Base-by-base conservation (phyloP, 2,329 filamentous ascomycete genomes). In the Pseudogymnoascus sp. region DNA sequence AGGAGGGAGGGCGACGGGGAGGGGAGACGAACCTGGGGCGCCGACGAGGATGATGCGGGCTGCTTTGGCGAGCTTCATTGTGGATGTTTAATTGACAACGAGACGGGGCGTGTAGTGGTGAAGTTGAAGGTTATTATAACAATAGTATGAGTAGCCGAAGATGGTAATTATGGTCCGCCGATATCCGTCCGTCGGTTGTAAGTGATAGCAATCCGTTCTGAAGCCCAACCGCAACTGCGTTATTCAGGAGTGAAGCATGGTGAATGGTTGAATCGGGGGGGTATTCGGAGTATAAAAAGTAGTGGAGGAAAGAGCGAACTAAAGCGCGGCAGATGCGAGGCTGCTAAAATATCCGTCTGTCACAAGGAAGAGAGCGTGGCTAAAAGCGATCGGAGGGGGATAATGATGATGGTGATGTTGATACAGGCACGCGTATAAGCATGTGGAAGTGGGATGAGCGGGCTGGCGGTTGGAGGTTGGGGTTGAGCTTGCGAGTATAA, bases 11-110 rank as follows among this genome's bases (percentile, higher is more conserved):
- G 21, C 21, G 21, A 21, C 21, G 21, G 21, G 21, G 21, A 21
- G 21, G 21, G n/a, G 15, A 9, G 36, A 37, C 55, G 36, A 48
- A 33, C 71, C 71, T n/a, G 94, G 94, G 60, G 93, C 92, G 69
- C 94, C 94, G 69, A 99, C 85, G 68, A 99, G 85, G 72, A 99
- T 97, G 66, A 97, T 87, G 65, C 94, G 89, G 61, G 94, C 94
- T 63, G 94, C 93, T 77, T 82, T 87, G 67, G 82, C 83, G 71
- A 95, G 84, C 77, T 85, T 81, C 84, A 87, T 87, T 29, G 12
- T 27, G 42, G 67, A 69, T 74, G 71, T 63, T 13, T 37, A 35
- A 18, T 36, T 6, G 42, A 29, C 15, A 21, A 8, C 42, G 42
- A 48, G 42, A 48, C 42, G 25, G 42, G 25, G 12, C 25, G 25